Evolutionary conservation across 2,329 filamentous ascomycete genomes (phyloP).

Genomic region (Lachnum nothofagi): DNA sequence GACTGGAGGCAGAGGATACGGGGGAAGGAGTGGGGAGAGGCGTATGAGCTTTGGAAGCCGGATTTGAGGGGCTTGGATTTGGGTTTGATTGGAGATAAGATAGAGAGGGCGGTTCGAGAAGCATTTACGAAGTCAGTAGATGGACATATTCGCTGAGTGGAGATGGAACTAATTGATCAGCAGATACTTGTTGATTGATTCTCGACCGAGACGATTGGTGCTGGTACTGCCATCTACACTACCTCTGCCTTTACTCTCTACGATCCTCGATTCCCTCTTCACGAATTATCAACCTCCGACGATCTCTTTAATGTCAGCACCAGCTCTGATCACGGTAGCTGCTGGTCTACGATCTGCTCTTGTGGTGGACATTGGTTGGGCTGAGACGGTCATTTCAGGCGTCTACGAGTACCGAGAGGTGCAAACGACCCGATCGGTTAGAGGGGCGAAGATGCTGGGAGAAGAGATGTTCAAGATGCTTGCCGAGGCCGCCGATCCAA

Average conservation of each 20-base stretch:
- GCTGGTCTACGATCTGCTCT: conserved; percentile 82
- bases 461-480: conserved; percentile 64
- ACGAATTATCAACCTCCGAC: conserved; percentile 72
- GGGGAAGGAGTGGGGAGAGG: conserved; percentile 55
- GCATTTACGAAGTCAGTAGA: conserved; percentile 72
- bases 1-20: conserved; percentile 44
- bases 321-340: conserved; percentile 68
- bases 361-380: conserved; percentile 88
- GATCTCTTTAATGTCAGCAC: conserved; percentile 73
- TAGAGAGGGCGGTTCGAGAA: conserved; percentile 77
- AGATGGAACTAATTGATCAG: conserved; percentile 10
- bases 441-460: conserved; percentile 69
- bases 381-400: conserved; percentile 77
- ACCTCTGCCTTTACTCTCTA: conserved; percentile 72
- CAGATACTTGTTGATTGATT: conserved; percentile 64
- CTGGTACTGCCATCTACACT: conserved; percentile 73
- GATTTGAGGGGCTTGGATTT: conserved; percentile 71
- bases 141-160: conserved; percentile 27
- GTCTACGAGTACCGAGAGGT: conserved; percentile 90
- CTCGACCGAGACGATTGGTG: conserved; percentile 67
- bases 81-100: conserved; percentile 75
- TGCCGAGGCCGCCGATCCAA: conserved; percentile 38
- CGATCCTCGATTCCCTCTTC: conserved; percentile 73
- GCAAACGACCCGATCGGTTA: conserved; percentile 60
- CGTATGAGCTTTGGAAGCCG: conserved; percentile 71